Percentiles rank a stretch among this genome's conserved stretches.
phyloP scores from a whole-genome alignment of 257 asterid genomes.

The Cinchona pubescens region DNA sequence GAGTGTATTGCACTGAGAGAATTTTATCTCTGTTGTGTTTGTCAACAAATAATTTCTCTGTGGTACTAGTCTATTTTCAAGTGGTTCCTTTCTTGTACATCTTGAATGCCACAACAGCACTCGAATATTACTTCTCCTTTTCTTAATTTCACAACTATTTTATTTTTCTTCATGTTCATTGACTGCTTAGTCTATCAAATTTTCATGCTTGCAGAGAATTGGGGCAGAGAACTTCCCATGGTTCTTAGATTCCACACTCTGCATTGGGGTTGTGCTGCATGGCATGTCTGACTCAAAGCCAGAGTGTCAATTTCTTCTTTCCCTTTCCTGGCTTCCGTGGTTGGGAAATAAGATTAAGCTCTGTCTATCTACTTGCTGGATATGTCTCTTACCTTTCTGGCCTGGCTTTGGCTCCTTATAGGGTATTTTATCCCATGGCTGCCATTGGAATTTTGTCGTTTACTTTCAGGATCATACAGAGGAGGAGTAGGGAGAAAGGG shows the following conservation, averaged over 20 bases:
- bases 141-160: background rate
- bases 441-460: constrained; percentile 63
- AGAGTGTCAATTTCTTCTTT: constrained; percentile 67
- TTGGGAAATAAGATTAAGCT: constrained; percentile 74
- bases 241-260: constrained; percentile 71
- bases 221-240: constrained; percentile 64
- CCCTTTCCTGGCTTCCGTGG: constrained; percentile 54
- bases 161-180: background rate
- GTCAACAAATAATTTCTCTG: background rate
- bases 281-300: constrained; percentile 77
- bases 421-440: constrained; percentile 71
- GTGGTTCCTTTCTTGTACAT: background rate
- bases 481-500: constrained; percentile 54
- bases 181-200: background rate
- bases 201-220: constrained; percentile 55
- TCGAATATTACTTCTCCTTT: background rate
- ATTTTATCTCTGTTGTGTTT: background rate
- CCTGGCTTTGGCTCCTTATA: constrained; percentile 73
- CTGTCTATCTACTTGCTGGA: constrained; percentile 73
- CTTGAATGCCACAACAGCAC: background rate
- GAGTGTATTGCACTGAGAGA: background rate
- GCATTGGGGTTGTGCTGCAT: constrained; percentile 74
- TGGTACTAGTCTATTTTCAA: background rate
- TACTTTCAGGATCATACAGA: constrained; percentile 64
- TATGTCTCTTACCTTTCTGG: constrained; percentile 60